Percentiles rank a stretch among this genome's conserved stretches.
phyloP scores from a whole-genome alignment of 768 basidiomycete species.

The Leccinum longicurvipes region DNA sequence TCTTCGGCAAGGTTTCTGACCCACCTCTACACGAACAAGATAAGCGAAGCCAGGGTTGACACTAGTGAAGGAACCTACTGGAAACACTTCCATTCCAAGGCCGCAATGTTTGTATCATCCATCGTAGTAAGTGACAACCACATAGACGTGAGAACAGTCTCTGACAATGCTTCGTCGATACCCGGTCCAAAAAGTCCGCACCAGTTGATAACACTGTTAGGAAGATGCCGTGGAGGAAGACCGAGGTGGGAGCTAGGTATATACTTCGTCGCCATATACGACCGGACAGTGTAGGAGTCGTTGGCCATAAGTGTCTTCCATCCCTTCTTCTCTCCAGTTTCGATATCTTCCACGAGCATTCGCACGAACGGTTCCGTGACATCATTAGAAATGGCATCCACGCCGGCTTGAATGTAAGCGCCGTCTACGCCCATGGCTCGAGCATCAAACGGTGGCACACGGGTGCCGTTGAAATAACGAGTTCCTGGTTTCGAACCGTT shows the following conservation, averaged over 20 bases:
- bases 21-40: background rate
- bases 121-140: background rate
- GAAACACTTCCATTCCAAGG: conserved; percentile 8
- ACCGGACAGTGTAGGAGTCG: conserved; percentile 26
- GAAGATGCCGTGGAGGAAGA: conserved; percentile 13
- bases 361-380: conserved; percentile 16
- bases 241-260: conserved; percentile 13
- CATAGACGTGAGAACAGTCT: background rate
- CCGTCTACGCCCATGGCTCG: conserved; percentile 3
- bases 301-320: conserved; percentile 26
- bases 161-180: background rate
- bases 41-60: background rate
- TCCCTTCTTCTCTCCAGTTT: conserved; percentile 15
- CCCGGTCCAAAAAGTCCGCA: background rate
- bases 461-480: conserved; percentile 6
- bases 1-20: conserved; percentile 2
- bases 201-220: conserved; percentile 28
- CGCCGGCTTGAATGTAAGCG: conserved; percentile 18
- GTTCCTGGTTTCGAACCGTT: conserved; percentile 7
- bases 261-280: conserved; percentile 20
- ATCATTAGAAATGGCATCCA: conserved; percentile 14
- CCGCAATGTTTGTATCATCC: background rate
- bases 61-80: background rate
- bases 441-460: conserved; percentile 3
- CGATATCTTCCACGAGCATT: conserved; percentile 16